phyloP scores from a whole-genome alignment of 1,284 basidiomycete genomes.

The Irpex rosettiformis region DNA sequence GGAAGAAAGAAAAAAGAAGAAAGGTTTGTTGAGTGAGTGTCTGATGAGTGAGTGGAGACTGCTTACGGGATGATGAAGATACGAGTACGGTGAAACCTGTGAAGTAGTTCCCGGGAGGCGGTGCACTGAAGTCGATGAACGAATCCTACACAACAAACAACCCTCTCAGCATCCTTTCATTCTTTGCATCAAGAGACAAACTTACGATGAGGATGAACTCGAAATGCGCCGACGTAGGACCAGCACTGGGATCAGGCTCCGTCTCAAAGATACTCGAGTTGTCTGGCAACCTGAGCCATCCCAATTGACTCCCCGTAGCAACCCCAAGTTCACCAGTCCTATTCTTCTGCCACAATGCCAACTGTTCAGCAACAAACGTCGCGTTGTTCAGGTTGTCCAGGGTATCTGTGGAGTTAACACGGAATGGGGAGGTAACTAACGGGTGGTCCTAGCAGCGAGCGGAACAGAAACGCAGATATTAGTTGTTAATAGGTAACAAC shows the following conservation, averaged over 20 bases:
- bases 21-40: too few species aligned
- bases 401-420: background rate
- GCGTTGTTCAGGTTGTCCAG: slow-evolving; percentile 1
- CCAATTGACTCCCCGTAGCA: slow-evolving; percentile 19
- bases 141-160: background rate
- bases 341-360: slow-evolving; percentile 26
- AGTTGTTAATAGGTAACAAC: background rate
- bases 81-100: slow-evolving; percentile 10
- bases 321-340: slow-evolving; percentile 13
- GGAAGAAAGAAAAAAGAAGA: too few species aligned
- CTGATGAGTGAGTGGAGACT: too few species aligned
- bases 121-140: background rate
- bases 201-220: slow-evolving; percentile 24
- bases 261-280: slow-evolving; percentile 14
- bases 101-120: slow-evolving; percentile 5
- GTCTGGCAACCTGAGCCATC: slow-evolving; percentile 16
- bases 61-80: slow-evolving; percentile 2
- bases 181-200: background rate
- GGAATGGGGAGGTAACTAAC: background rate
- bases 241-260: slow-evolving; percentile 18
- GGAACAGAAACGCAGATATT: too few species aligned
- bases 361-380: background rate
- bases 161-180: background rate
- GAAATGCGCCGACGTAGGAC: slow-evolving; percentile 26
- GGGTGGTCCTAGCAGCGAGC: slow-evolving; percentile 2